phyloP scores from a whole-genome alignment of 2,329 filamentous ascomycete genomes.

The Pseudogymnoascus sp. region DNA sequence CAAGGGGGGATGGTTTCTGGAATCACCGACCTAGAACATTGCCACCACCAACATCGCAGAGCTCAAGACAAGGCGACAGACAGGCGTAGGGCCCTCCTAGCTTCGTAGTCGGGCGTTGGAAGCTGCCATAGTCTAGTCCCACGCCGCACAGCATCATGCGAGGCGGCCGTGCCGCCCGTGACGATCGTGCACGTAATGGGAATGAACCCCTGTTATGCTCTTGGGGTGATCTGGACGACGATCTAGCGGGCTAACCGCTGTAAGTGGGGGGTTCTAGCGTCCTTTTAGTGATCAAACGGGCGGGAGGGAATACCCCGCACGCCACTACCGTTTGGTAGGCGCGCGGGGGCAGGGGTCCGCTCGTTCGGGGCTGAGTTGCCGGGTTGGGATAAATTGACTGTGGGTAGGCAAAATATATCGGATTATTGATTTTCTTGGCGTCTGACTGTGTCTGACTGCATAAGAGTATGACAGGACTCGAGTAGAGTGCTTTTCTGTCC shows the following conservation, averaged over 20 bases:
- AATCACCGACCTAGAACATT: neutral
- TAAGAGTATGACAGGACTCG: neutral
- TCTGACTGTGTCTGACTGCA: conserved; percentile 1
- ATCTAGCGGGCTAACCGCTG: neutral
- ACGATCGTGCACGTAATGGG: neutral
- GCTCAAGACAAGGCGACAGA: neutral
- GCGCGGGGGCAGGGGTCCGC: neutral
- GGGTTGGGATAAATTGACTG: neutral
- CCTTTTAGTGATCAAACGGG: neutral
- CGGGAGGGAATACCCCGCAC: neutral
- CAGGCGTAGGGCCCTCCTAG: neutral
- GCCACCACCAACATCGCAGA: neutral
- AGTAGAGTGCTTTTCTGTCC: neutral
- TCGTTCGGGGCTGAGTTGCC: neutral
- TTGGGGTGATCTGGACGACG: neutral
- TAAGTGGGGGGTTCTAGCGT: neutral
- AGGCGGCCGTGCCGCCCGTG: neutral
- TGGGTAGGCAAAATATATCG: neutral
- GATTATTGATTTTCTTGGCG: neutral
- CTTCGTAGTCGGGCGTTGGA: neutral
- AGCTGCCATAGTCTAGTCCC: neutral
- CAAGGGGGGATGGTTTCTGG: neutral
- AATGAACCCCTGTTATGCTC: neutral
- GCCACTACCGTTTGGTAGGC: neutral
- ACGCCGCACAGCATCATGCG: neutral